Percentiles rank a stretch among this genome's conserved stretches.
phyloP scores from a whole-genome alignment of 1,139 yeast species.

The Saccharomyces hybrid region DNA sequence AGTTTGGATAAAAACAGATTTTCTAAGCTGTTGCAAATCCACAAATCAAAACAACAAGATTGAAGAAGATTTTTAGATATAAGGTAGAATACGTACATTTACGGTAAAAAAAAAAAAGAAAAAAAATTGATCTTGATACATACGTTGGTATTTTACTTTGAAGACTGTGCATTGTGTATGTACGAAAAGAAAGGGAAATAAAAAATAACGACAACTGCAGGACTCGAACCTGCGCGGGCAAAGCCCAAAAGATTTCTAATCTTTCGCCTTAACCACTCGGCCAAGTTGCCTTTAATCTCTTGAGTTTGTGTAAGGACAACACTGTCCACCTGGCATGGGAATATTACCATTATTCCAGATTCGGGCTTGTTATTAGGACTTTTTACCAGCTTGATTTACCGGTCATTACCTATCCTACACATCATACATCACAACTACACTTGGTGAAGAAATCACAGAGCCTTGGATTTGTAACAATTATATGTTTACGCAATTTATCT shows the following conservation, averaged over 20 bases:
- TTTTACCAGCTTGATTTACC: too few species aligned
- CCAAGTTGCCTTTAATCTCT: slow-evolving; percentile 36
- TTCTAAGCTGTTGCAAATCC: not conserved
- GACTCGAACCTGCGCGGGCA: slow-evolving; percentile 37
- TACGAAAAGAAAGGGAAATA: not conserved
- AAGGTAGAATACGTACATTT: not conserved
- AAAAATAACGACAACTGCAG: slow-evolving; percentile 34
- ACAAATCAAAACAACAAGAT: not conserved
- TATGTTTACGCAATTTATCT: too few species aligned
- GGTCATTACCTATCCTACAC: too few species aligned
- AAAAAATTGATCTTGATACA: not conserved
- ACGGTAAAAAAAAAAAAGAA: not conserved
- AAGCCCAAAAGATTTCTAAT: slow-evolving; percentile 46
- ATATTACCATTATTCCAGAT: too few species aligned
- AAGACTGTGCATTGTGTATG: not conserved
- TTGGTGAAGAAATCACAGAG: too few species aligned
- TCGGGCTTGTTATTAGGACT: too few species aligned
- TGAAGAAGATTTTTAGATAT: not conserved
- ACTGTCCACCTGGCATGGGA: too few species aligned
- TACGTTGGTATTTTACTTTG: not conserved
- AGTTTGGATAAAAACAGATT: slow-evolving; percentile 12
- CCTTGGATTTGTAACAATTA: too few species aligned
- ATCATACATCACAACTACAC: too few species aligned
- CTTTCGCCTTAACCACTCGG: slow-evolving; percentile 52
- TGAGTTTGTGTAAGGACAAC: too few species aligned